Conservation (phyloP, 306 rosid genomes). For the Dryas drummondii region DNA sequence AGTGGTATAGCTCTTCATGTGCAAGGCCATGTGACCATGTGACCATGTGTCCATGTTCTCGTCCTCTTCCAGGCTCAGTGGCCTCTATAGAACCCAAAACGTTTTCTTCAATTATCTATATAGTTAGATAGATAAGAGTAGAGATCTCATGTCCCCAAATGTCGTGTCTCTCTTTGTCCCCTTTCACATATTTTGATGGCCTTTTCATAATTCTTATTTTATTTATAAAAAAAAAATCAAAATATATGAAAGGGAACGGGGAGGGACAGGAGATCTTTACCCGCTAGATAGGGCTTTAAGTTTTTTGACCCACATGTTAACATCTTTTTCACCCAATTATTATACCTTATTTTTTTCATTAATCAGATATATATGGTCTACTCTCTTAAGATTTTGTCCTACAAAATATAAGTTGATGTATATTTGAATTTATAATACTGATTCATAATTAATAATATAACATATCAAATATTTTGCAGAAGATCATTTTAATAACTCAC, state of each 20-base stretch:
- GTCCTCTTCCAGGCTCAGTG: conserved; percentile 36
- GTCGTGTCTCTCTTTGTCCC: no score
- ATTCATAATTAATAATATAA: no score
- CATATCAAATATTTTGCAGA: no score
- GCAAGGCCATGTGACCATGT: conserved; percentile 62
- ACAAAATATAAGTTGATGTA: not conserved
- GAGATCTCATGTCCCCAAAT: no score
- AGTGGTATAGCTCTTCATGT: conserved; percentile 47
- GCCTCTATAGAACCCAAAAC: conserved; percentile 38
- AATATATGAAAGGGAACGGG: no score
- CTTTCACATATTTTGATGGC: no score
- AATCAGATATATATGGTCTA: not conserved
- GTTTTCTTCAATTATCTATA: conserved; percentile 16
- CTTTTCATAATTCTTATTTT: no score
- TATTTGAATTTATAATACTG: no score
- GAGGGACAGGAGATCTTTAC: no score
- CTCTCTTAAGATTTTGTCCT: not conserved
- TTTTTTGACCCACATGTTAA: conserved; percentile 5
- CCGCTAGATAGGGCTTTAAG: not conserved
- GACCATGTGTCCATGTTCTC: conserved; percentile 51
- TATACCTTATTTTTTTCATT: no score
- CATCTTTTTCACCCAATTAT: not conserved
- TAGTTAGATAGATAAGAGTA: not conserved
- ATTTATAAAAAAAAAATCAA: no score
- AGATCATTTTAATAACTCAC: no score